These are phyloP conservation scores for Royoungia palumana DNA, from an alignment of 768 basidiomycete species.

Conservation along the genomic window DNA sequence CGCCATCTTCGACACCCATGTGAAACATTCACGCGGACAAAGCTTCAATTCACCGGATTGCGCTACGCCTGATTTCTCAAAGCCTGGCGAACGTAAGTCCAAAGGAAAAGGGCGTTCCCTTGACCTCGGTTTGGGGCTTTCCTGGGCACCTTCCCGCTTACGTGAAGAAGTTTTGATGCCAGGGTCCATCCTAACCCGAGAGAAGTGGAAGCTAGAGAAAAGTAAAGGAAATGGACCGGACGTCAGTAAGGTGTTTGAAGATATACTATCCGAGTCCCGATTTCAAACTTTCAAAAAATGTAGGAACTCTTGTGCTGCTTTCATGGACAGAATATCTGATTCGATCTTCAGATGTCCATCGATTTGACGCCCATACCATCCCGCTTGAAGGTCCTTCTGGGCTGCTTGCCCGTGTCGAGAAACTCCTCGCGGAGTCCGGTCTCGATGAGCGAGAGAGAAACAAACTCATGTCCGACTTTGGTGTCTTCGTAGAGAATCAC, in stretches of 20 bases:
- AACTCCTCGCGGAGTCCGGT: slow-evolving; percentile 50
- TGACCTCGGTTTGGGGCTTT: slow-evolving; percentile 64
- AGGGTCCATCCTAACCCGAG: slow-evolving; percentile 28
- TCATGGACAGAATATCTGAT: slow-evolving; percentile 14
- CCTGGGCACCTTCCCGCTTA: slow-evolving; percentile 70
- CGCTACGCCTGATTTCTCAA: slow-evolving; percentile 12
- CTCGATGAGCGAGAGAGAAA: slow-evolving; percentile 48
- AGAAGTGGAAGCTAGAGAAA: slow-evolving; percentile 24
- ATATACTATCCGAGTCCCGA: slow-evolving; percentile 33
- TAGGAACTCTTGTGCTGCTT: slow-evolving; percentile 34
- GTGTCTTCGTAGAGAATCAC: slow-evolving; percentile 48
- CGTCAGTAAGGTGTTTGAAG: slow-evolving; percentile 38
- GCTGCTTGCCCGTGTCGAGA: slow-evolving; percentile 61
- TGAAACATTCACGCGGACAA: slow-evolving; percentile 23
- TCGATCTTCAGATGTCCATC: slow-evolving; percentile 55
- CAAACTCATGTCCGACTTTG: slow-evolving; percentile 55
- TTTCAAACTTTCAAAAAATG: slow-evolving; percentile 57
- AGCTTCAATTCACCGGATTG: slow-evolving; percentile 26
- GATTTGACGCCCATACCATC: slow-evolving; percentile 71
- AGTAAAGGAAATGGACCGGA: slow-evolving; percentile 23
- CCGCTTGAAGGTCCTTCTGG: slow-evolving; percentile 73
- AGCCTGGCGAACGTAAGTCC: slow-evolving; percentile 18
- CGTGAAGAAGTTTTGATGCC: slow-evolving; percentile 65
- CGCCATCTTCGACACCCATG: slow-evolving; percentile 33
- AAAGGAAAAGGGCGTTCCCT: slow-evolving; percentile 64